These are phyloP conservation scores for Backusella tuberculispora DNA, from an alignment of 192 early-diverging fungal genomes.

Conservation along the genomic window DNA sequence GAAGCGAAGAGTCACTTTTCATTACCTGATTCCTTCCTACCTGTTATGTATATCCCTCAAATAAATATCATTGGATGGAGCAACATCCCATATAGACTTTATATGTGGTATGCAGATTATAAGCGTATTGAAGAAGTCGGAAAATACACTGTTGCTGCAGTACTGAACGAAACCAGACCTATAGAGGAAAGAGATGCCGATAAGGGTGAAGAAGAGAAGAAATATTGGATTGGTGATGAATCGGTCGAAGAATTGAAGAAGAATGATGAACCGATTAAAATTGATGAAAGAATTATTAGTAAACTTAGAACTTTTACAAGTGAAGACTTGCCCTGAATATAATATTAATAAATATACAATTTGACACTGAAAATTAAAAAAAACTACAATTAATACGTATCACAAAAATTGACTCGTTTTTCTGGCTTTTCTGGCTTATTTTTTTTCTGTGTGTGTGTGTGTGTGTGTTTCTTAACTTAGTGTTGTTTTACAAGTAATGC, in stretches of 20 bases:
- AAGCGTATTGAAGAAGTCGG: conserved; percentile 46
- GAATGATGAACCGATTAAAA: conserved; percentile 35
- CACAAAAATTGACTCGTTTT: conserved; percentile 8
- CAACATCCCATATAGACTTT: conserved; percentile 47
- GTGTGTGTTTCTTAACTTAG: background rate
- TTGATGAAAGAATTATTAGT: conserved; percentile 31
- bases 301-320: conserved; percentile 34
- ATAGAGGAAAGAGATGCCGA: conserved; percentile 32
- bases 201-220: conserved; percentile 37
- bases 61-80: conserved; percentile 50
- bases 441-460: background rate
- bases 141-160: conserved; percentile 39
- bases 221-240: conserved; percentile 41
- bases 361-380: background rate
- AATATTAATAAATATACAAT: background rate
- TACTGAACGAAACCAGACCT: conserved; percentile 36
- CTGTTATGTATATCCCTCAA: conserved; percentile 47
- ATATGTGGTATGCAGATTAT: conserved; percentile 44
- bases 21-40: conserved; percentile 35
- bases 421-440: background rate
- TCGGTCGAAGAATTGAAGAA: conserved; percentile 25
- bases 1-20: conserved; percentile 33
- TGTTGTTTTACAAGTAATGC: background rate
- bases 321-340: conserved; percentile 20
- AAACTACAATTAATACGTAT: background rate